Base-by-base conservation (phyloP, 257 asterid species). In the Solanum corneliomulleri region DNA sequence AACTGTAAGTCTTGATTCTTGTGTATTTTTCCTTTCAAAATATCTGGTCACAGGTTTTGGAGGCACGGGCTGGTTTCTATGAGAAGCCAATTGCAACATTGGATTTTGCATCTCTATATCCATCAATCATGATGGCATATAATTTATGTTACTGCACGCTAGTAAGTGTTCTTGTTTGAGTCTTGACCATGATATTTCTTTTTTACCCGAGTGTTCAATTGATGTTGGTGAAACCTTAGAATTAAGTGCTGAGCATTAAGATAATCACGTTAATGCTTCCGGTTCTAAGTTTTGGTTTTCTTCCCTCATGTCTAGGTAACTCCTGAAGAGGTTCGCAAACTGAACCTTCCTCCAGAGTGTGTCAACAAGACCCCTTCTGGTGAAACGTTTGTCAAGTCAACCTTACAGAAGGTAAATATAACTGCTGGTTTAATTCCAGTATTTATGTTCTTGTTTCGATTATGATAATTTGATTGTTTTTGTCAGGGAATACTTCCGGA, bases 41-140 rank as follows among this genome's bases (percentile, higher is more conserved):
- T 80, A 29, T 47, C 64, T 47, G 85, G 69, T 10, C 85, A 89
- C 94, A 97, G 99, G 99, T 97, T 88, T 91, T 97, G 93, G 99
- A 97, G 86, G 96, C 99, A 80, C 93, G 93, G 88, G 95, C 98
- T 86, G 99, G 99, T 82, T 97, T 91, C 90, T 97, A 93, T 68
- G 99, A 95, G 92, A 97, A 95, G 93, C 99, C 99, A 81, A 94
- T 97, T 91, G 99, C 99, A 31, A 97, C 99, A 5, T 93, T 97
- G 89, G 99, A 97, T 94, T 97, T 97, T 92, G 99, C 99, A 88
- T 97, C 99, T 89, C 91, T 97, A 39, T 97, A 97, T 91, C 99
- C 99, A 45, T 97, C 99, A 68, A 96, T 97, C 87, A 97, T 97
- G 99, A 97, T 97, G 99, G 99, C 99, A 87, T 96, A 97, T 91